Evolutionary conservation across 176 grass and related monocot species (phyloP).

Genomic region (Carex kokanica): DNA sequence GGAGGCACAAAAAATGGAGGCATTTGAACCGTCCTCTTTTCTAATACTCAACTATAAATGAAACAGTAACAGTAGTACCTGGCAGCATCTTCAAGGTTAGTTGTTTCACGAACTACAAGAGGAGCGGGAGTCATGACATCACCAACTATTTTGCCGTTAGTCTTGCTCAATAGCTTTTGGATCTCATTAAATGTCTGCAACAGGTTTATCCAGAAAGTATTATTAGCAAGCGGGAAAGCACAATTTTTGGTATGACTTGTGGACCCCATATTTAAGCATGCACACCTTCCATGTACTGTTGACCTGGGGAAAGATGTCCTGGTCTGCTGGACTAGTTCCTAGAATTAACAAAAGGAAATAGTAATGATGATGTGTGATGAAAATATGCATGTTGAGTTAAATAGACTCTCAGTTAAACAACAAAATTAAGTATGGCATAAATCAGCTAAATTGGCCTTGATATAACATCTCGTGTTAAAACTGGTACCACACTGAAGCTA

Average conservation of each 20-base stretch:
- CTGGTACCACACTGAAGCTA: neutral
- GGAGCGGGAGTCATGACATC: conserved; percentile 84
- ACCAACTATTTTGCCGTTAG: conserved; percentile 65
- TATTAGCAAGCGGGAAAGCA: conserved; percentile 7
- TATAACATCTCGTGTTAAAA: conserved; percentile 4
- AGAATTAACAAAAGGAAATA: conserved; percentile 28
- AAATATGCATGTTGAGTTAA: neutral
- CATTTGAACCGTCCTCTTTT: no score
- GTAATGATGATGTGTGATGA: neutral
- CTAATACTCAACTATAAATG: neutral
- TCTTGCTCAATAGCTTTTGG: conserved; percentile 84
- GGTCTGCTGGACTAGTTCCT: conserved; percentile 57
- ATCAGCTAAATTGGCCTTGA: neutral
- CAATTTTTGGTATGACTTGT: neutral
- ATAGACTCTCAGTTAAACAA: neutral
- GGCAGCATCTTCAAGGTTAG: conserved; percentile 88
- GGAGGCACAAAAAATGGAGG: no score
- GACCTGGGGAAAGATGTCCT: conserved; percentile 83
- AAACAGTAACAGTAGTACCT: conserved; percentile 38
- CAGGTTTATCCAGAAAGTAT: conserved; percentile 21
- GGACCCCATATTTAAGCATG: neutral
- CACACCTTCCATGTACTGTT: conserved; percentile 92
- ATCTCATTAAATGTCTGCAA: conserved; percentile 82
- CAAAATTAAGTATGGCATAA: neutral
- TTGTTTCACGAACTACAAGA: conserved; percentile 74